Conservation (phyloP, 225 moss, liverwort and hornwort species). For the Polytrichum commune region DNA sequence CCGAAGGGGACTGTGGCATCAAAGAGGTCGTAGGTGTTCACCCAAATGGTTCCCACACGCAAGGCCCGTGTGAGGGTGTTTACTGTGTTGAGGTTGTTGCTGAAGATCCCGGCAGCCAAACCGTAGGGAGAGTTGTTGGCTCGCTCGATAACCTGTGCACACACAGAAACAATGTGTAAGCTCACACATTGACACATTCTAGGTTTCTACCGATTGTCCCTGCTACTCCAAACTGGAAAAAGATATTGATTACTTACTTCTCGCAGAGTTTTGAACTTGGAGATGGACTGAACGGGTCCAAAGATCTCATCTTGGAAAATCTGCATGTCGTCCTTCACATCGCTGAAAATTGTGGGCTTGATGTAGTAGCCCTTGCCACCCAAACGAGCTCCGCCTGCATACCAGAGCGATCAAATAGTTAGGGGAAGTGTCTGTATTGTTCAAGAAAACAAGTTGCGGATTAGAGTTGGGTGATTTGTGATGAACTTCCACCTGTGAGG, state of each 20-base stretch:
- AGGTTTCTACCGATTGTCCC: too few relatives aligned
- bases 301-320: slow-evolving; percentile 90
- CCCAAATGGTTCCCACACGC: slow-evolving; percentile 70
- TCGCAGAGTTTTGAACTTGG: slow-evolving; percentile 57
- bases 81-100: slow-evolving; percentile 61
- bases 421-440: too few relatives aligned
- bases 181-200: too few relatives aligned
- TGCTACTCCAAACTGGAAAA: too few relatives aligned
- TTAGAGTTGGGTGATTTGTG: neutral
- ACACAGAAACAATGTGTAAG: neutral
- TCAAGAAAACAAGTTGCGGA: too few relatives aligned
- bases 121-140: slow-evolving; percentile 72
- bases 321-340: slow-evolving; percentile 76
- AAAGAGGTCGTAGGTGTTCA: slow-evolving; percentile 78
- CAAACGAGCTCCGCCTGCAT: slow-evolving; percentile 62
- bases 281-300: slow-evolving; percentile 68
- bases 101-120: slow-evolving; percentile 79
- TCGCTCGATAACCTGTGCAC: slow-evolving; percentile 50
- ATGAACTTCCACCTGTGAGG: slow-evolving; percentile 38
- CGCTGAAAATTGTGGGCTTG: slow-evolving; percentile 83
- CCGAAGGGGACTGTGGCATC: slow-evolving; percentile 74
- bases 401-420: neutral
- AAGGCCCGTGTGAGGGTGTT: slow-evolving; percentile 67
- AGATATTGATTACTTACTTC: slow-evolving; percentile 36
- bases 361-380: slow-evolving; percentile 85